These are phyloP conservation scores for Axilococcus clingmanii DNA, from an alignment of 139 green algal genomes.

Conservation along the genomic window DNA sequence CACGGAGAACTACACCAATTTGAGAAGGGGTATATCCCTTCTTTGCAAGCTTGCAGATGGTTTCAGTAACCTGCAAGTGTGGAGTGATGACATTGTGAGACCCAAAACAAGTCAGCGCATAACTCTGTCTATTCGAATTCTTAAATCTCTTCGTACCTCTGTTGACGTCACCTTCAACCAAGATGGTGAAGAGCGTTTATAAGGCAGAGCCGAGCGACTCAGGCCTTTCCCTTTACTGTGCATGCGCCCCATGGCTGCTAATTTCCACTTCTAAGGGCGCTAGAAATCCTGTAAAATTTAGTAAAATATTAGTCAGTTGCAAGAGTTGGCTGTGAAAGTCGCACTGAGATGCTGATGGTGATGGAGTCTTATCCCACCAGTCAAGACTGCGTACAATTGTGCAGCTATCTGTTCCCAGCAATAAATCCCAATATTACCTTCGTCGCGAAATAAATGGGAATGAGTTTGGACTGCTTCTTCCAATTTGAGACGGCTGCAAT, in stretches of 20 bases:
- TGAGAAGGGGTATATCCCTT: constrained; percentile 96
- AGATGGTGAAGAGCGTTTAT: constrained; percentile 81
- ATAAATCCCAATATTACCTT: too few species aligned
- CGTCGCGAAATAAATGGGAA: too few species aligned
- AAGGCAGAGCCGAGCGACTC: constrained; percentile 79
- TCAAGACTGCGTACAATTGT: too few species aligned
- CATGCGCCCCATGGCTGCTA: constrained; percentile 96
- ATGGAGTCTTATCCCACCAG: too few species aligned
- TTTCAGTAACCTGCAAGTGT: constrained; percentile 62
- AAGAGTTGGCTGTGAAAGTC: too few species aligned
- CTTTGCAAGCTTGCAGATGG: constrained; percentile 94
- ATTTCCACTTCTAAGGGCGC: too few species aligned
- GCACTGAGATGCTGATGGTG: too few species aligned
- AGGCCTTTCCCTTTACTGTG: constrained; percentile 52
- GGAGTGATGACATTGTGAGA: background rate
- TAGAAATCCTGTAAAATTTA: too few species aligned
- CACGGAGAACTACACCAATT: constrained; percentile 95
- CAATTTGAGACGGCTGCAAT: too few species aligned
- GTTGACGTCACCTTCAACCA: constrained; percentile 74
- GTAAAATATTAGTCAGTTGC: too few species aligned
- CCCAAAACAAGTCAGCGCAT: background rate
- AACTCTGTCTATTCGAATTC: background rate
- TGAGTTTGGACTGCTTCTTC: too few species aligned
- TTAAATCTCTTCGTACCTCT: constrained; percentile 51
- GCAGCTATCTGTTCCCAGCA: too few species aligned